These are phyloP conservation scores for Candida coquimbonensis DNA, from an alignment of 805 yeast species.

Conservation along the genomic window DNA sequence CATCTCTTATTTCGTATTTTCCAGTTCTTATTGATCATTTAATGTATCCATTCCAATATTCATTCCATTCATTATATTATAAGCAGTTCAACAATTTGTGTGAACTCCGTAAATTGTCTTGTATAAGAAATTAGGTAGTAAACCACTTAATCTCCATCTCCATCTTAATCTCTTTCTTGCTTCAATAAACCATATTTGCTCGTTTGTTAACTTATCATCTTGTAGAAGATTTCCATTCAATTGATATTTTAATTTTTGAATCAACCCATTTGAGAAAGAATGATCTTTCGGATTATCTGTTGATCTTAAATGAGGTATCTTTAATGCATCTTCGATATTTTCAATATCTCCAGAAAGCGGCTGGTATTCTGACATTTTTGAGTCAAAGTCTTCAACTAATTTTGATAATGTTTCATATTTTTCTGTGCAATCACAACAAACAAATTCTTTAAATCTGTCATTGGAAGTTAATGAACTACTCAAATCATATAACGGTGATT, in stretches of 20 bases:
- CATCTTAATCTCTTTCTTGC: conserved; percentile 38
- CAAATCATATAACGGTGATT: conserved; percentile 59
- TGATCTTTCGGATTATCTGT: conserved; percentile 2
- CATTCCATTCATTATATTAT: background rate
- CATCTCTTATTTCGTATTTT: too few relatives aligned
- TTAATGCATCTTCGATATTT: conserved; percentile 17
- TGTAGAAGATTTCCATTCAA: conserved; percentile 8
- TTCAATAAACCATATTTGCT: conserved; percentile 27
- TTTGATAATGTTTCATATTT: conserved; percentile 46
- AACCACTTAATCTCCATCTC: conserved; percentile 45
- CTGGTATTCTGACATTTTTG: conserved; percentile 9
- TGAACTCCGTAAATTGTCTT: background rate
- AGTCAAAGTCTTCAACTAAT: conserved; percentile 32
- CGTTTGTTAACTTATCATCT: conserved; percentile 10
- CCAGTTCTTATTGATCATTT: too few relatives aligned
- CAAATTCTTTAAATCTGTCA: conserved; percentile 38
- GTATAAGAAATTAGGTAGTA: conserved; percentile 31
- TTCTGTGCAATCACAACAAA: conserved; percentile 55
- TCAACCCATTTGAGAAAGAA: conserved; percentile 26
- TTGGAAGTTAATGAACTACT: conserved; percentile 30
- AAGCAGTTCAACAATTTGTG: too few relatives aligned
- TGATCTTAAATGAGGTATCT: conserved; percentile 4
- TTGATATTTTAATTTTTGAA: conserved; percentile 27
- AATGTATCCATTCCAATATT: background rate
- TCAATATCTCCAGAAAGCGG: conserved; percentile 16